Evolutionary conservation across 108 stramenopile genomes (phyloP).

Genomic region (Cafeteria roenbergensis): DNA sequence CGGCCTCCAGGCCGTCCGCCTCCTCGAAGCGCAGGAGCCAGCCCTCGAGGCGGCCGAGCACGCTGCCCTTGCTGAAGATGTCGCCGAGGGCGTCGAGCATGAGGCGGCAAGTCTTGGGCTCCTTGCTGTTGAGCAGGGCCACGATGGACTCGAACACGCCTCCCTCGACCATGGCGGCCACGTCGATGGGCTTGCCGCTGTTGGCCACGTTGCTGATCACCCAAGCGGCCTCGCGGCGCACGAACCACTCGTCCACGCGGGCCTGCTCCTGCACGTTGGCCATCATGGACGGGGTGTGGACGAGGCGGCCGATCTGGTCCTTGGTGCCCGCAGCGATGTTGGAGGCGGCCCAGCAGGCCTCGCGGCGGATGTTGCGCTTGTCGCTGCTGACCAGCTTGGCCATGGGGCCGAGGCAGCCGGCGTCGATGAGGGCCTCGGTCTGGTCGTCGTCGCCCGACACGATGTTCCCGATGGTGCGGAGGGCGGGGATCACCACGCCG

Average conservation of each 20-base stretch:
- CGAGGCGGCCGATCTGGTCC: conserved; percentile 48
- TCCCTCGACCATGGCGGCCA: conserved; percentile 46
- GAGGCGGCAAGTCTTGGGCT: conserved; percentile 46
- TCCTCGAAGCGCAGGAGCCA: conserved; percentile 15
- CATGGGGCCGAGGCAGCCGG: conserved; percentile 40
- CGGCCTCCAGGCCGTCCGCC: conserved; percentile 55
- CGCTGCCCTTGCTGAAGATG: conserved; percentile 13
- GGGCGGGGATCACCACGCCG: conserved; percentile 48
- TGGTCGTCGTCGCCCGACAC: conserved; percentile 68
- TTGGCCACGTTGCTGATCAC: conserved; percentile 61
- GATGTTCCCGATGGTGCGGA: conserved; percentile 80
- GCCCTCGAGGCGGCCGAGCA: background rate
- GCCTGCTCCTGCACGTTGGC: conserved; percentile 40
- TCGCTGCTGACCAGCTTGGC: conserved; percentile 22
- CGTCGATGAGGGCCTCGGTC: conserved; percentile 68
- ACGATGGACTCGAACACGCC: conserved; percentile 57
- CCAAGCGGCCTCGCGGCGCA: conserved; percentile 76
- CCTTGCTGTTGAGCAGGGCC: conserved; percentile 43
- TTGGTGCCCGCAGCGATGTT: conserved; percentile 80
- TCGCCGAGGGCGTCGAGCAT: conserved; percentile 58
- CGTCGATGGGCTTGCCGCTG: conserved; percentile 40
- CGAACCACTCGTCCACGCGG: conserved; percentile 57
- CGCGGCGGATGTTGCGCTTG: conserved; percentile 63
- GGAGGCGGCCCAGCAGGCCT: conserved; percentile 69
- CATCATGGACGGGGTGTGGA: conserved; percentile 33